Conservation (phyloP, 2,329 filamentous ascomycete species). For the Venturia aucupariae region DNA sequence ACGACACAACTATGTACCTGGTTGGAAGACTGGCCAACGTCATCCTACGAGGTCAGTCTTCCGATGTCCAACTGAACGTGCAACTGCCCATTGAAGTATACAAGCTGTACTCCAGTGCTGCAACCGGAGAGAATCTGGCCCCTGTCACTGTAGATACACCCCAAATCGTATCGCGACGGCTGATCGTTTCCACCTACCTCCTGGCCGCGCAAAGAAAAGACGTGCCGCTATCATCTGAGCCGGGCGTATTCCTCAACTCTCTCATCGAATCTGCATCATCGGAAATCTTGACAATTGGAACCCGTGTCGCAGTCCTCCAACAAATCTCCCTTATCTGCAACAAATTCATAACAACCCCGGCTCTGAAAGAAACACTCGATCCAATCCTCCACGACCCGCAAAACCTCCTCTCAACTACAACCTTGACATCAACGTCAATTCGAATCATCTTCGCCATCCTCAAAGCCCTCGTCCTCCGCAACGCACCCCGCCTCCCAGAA, state of each 20-base stretch:
- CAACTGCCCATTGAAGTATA: constrained; percentile 47
- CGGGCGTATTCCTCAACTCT: constrained; percentile 24
- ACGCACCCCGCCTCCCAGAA: constrained; percentile 36
- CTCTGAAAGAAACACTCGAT: constrained; percentile 32
- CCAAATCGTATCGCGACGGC: constrained; percentile 33
- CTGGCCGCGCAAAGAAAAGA: constrained; percentile 41
- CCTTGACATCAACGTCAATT: constrained; percentile 31
- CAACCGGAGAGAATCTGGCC: constrained; percentile 19
- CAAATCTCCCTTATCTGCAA: constrained; percentile 40
- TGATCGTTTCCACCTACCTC: constrained; percentile 49
- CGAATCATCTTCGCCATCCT: constrained; percentile 51
- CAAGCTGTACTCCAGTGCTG: constrained; percentile 37
- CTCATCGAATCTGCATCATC: constrained; percentile 31
- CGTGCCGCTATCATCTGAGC: constrained; percentile 24
- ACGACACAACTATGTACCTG: constrained; percentile 47
- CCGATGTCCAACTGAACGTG: constrained; percentile 36
- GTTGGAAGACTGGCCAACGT: constrained; percentile 52
- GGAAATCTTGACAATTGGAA: constrained; percentile 21
- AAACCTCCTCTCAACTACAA: constrained; percentile 24
- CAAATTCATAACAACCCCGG: constrained; percentile 36
- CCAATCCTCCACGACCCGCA: constrained; percentile 26
- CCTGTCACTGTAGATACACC: constrained; percentile 25
- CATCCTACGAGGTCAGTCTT: constrained; percentile 46
- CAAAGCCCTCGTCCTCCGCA: constrained; percentile 51
- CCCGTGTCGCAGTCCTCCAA: constrained; percentile 29